Evolutionary conservation across 2,329 filamentous ascomycete genomes (phyloP).

Genomic region (Nakataea oryzae): DNA sequence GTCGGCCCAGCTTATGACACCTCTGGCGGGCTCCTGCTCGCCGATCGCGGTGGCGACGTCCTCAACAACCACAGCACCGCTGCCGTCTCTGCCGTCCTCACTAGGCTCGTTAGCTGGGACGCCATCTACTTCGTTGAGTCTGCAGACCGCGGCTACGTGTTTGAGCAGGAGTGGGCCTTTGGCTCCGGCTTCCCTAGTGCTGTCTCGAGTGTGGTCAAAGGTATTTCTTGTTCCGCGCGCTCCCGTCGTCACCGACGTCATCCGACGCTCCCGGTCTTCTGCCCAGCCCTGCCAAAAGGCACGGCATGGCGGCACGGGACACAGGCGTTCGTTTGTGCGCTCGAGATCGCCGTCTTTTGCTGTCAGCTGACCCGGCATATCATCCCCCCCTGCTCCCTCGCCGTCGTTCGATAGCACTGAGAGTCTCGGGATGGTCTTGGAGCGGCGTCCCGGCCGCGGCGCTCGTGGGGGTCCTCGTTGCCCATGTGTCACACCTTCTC

Average conservation of each 20-base stretch:
- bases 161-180: slow-evolving; percentile 84
- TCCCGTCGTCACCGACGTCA: not conserved
- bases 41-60: slow-evolving; percentile 16
- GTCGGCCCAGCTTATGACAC: slow-evolving; percentile 65
- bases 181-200: slow-evolving; percentile 37
- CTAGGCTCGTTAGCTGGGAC: slow-evolving; percentile 67
- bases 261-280: not conserved
- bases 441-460: slow-evolving; percentile 7
- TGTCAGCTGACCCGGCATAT: not conserved
- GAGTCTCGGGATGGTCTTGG: not conserved
- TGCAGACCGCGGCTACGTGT: slow-evolving; percentile 53
- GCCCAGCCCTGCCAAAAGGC: not conserved
- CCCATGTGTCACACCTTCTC: slow-evolving; percentile 65
- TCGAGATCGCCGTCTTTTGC: not conserved
- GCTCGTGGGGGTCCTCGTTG: slow-evolving; percentile 53
- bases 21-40: slow-evolving; percentile 47
- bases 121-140: slow-evolving; percentile 63
- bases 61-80: slow-evolving; percentile 11
- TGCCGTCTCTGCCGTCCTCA: slow-evolving; percentile 24
- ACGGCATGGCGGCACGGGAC: not conserved
- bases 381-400: not conserved
- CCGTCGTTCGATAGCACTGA: slow-evolving; percentile 3
- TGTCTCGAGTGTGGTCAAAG: slow-evolving; percentile 24
- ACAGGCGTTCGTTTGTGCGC: not conserved
- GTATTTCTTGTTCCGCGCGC: slow-evolving; percentile 10